phyloP scores from a whole-genome alignment of 139 green algal species.

The Picochlorum sp. region DNA sequence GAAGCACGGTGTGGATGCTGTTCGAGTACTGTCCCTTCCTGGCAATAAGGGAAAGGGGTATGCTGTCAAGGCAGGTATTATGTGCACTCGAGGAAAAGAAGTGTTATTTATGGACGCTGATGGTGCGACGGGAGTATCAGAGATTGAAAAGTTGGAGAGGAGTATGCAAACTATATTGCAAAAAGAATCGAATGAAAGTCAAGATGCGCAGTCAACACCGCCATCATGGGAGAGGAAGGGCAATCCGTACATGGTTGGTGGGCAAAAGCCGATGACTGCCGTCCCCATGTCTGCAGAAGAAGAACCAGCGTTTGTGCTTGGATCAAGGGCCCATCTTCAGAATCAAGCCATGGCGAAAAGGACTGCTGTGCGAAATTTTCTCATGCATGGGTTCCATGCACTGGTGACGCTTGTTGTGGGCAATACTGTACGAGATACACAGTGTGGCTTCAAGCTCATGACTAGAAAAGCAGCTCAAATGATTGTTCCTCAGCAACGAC shows the following conservation, averaged over 20 bases:
- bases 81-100: slow-evolving; percentile 26
- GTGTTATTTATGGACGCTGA: slow-evolving; percentile 87
- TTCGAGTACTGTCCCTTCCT: slow-evolving; percentile 69
- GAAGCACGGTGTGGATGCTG: slow-evolving; percentile 58
- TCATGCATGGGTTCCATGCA: slow-evolving; percentile 86
- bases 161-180: slow-evolving; percentile 27
- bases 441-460: slow-evolving; percentile 97
- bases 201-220: slow-evolving; percentile 6
- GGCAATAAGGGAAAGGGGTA: slow-evolving; percentile 77
- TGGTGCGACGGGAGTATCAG: slow-evolving; percentile 73
- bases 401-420: slow-evolving; percentile 75
- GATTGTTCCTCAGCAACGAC: slow-evolving; percentile 79
- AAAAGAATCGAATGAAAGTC: not conserved
- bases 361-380: slow-evolving; percentile 61
- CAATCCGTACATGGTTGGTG: not conserved
- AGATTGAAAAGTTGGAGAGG: slow-evolving; percentile 74
- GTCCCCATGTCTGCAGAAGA: not conserved
- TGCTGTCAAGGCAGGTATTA: slow-evolving; percentile 17
- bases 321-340: slow-evolving; percentile 55
- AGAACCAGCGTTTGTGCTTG: slow-evolving; percentile 26
- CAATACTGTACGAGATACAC: slow-evolving; percentile 66
- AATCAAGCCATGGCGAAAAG: slow-evolving; percentile 50
- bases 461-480: slow-evolving; percentile 59
- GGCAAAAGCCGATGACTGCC: not conserved
- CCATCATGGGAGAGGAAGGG: not conserved